Evolutionary conservation across 176 grass and related monocot species (phyloP).

Genomic region (Triticum aestivum): IWGSC_CS_RefSeq_v2.1 NC_057802.1:588187390-588187889

Average conservation of each 20-base stretch:
- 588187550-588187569: too few relatives aligned
- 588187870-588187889: constrained; percentile 87
- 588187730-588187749: background rate
- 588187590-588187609: too few relatives aligned
- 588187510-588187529: too few relatives aligned
- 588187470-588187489: too few relatives aligned
- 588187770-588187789: constrained; percentile 8
- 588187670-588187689: background rate
- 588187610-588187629: too few relatives aligned
- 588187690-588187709: background rate
- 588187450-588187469: too few relatives aligned
- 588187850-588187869: constrained; percentile 95
- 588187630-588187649: background rate
- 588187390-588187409: too few relatives aligned
- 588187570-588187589: too few relatives aligned
- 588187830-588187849: constrained; percentile 93
- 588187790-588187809: background rate
- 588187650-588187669: background rate
- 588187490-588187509: too few relatives aligned
- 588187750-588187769: background rate
- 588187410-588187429: too few relatives aligned
- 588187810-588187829: constrained; percentile 87
- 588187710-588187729: background rate
- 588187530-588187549: too few relatives aligned
- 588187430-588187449: too few relatives aligned